These are phyloP conservation scores for Tricholoma sp. DNA, from an alignment of 768 basidiomycete genomes.

Conservation along the genomic window DNA sequence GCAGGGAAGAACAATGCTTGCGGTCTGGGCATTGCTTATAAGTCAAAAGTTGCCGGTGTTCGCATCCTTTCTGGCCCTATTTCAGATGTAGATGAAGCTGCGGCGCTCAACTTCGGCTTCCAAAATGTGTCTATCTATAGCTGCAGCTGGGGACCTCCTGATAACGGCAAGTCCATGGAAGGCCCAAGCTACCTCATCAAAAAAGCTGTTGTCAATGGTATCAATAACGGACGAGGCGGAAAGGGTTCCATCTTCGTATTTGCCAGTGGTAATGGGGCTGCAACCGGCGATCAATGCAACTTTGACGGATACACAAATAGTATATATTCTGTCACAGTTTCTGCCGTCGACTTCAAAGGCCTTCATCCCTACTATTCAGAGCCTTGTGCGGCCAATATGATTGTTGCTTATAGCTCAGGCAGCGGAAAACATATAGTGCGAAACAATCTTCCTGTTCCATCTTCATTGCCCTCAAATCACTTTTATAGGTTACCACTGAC, in stretches of 20 bases:
- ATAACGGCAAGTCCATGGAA: conserved; percentile 94
- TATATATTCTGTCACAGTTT: conserved; percentile 93
- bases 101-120: conserved; percentile 90
- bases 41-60: conserved; percentile 87
- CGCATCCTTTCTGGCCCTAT: conserved; percentile 95
- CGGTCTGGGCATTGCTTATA: conserved; percentile 91
- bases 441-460: conserved; percentile 13
- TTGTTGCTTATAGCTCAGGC: conserved; percentile 95
- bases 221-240: conserved; percentile 83
- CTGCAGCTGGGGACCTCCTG: conserved; percentile 98
- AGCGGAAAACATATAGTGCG: conserved; percentile 89
- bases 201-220: conserved; percentile 91
- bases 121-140: conserved; percentile 91
- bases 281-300: conserved; percentile 92
- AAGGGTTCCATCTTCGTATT: conserved; percentile 96
- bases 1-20: conserved; percentile 91
- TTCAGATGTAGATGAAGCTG: conserved; percentile 92
- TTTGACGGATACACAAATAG: conserved; percentile 99
- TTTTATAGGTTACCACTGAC: conserved; percentile 84
- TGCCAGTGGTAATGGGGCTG: conserved; percentile 94
- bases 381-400: conserved; percentile 94
- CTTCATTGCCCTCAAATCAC: conserved; percentile 9
- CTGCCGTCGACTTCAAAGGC: conserved; percentile 91
- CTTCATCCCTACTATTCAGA: conserved; percentile 97
- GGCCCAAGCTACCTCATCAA: conserved; percentile 86